Conservation (phyloP, 2,329 filamentous ascomycete genomes). For the Pseudogymnoascus sp. region DNA sequence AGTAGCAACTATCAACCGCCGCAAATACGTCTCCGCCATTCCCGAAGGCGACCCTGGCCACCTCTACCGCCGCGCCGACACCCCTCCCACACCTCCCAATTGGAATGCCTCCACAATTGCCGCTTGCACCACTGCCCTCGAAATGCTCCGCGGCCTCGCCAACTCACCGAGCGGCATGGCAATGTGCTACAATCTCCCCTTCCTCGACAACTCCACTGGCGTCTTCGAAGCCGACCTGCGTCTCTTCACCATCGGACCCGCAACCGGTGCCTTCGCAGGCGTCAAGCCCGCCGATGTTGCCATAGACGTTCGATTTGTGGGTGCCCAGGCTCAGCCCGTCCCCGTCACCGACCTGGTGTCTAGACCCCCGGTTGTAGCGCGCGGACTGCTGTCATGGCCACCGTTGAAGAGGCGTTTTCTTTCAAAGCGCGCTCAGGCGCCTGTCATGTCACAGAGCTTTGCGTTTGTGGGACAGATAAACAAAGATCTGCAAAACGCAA, state of each 20-base stretch:
- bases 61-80: neutral
- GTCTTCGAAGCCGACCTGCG: slow-evolving; percentile 71
- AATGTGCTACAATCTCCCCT: slow-evolving; percentile 75
- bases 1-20: neutral
- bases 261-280: slow-evolving; percentile 41
- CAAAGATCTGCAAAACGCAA: slow-evolving; percentile 41
- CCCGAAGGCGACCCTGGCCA: neutral
- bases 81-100: neutral
- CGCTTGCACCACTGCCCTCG: slow-evolving; percentile 53
- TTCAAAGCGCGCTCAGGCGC: slow-evolving; percentile 23
- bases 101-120: slow-evolving; percentile 49
- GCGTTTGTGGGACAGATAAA: slow-evolving; percentile 64
- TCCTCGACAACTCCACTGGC: slow-evolving; percentile 58
- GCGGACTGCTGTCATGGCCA: slow-evolving; percentile 23
- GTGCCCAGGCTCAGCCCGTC: slow-evolving; percentile 44
- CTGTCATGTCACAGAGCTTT: slow-evolving; percentile 52
- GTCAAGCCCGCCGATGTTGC: slow-evolving; percentile 46
- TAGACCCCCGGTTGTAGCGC: slow-evolving; percentile 7
- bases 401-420: slow-evolving; percentile 15
- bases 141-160: slow-evolving; percentile 44
- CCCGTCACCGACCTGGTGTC: slow-evolving; percentile 22
- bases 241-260: slow-evolving; percentile 58
- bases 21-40: neutral
- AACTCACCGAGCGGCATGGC: slow-evolving; percentile 70
- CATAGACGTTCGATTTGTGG: slow-evolving; percentile 47